A percentile compares a stretch with the other conserved stretches of the same genome.
These are phyloP conservation scores for Keqinozyma sinolaborantium DNA, from an alignment of 1,139 yeast genomes.

Conservation along the genomic window DNA sequence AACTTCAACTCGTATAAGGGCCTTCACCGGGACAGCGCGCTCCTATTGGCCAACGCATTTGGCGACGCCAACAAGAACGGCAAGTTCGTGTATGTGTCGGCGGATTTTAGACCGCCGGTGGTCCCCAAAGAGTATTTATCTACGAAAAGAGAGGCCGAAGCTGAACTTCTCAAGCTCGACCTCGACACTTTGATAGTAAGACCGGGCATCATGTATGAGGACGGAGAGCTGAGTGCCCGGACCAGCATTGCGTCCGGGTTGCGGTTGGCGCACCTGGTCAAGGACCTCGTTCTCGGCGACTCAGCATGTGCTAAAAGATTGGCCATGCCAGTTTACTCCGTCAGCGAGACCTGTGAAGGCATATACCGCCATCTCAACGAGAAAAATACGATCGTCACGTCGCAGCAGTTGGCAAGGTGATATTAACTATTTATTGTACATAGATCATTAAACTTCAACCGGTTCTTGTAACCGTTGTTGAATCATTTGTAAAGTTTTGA, in stretches of 20 bases:
- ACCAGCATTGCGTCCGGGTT: constrained; percentile 23
- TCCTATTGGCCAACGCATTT: constrained; percentile 47
- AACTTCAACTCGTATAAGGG: constrained; percentile 52
- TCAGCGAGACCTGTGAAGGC: constrained; percentile 64
- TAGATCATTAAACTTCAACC: constrained; percentile 1
- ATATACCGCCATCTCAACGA: constrained; percentile 55
- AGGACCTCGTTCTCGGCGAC: constrained; percentile 30
- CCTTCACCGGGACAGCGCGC: constrained; percentile 69
- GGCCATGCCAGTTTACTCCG: constrained; percentile 63
- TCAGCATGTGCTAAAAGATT: constrained; percentile 37
- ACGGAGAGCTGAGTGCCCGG: constrained; percentile 29
- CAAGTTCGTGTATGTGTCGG: constrained; percentile 71
- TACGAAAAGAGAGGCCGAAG: constrained; percentile 78
- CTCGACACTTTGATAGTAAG: constrained; percentile 64
- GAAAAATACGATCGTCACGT: constrained; percentile 50
- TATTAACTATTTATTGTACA: constrained; percentile 3
- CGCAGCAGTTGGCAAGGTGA: constrained; percentile 43
- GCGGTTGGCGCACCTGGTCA: constrained; percentile 38
- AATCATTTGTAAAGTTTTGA: constrained; percentile 1
- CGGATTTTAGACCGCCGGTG: constrained; percentile 66
- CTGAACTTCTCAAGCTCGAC: constrained; percentile 40
- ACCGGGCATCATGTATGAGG: constrained; percentile 84
- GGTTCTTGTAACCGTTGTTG: constrained; percentile 1
- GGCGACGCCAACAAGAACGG: constrained; percentile 8
- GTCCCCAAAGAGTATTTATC: constrained; percentile 67